Base-by-base conservation (phyloP, 1,284 basidiomycete species). In the Sanguinoderma infundibulare region DNA sequence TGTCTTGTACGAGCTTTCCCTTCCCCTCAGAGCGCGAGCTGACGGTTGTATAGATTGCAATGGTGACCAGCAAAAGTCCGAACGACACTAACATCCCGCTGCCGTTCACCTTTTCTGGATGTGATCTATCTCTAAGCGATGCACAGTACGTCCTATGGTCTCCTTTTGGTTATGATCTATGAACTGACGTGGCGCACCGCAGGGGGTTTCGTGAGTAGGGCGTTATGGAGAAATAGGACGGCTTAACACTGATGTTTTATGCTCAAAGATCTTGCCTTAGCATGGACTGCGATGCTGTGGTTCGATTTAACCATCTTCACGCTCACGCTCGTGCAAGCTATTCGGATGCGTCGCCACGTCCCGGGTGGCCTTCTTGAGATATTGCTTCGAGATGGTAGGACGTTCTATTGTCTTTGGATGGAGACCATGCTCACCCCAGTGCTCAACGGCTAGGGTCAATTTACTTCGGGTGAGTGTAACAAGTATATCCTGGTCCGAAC, bases 381-480 rank as follows among this genome's bases (percentile, higher is more conserved):
- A 42, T 58, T 67, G 58, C 54, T 67, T n/a, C 60, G 67, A 52
- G 67, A 69, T 34, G 65, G 67, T 69, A 12, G 34, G 61, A 14
- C 10, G 9, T 15, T 3, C 9, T 32, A 20, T 14, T 22, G 28
- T 32, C 20, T 35, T 20, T 15, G 10, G 26, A 34, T 28, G 30
- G 7, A 30, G 17, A 20, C 8, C 8, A 20, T 20, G 10, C 12
- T 35, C n/a, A 35, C 24, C 49, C 35, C 9, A 51, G 7, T 17
- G 10, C 26, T n/a, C 14, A 7, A n/a, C 14, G 8, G 30, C 28
- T 15, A 62, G 61, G 61, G 10, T 30, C 49, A 34, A 30, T 62
- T 30, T 62, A 62, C 40, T 62, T 40, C 53, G 57, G 20, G 55
- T 56, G 20, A 47, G 42, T 20, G 30, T 22, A 10, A 10, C 20